Conservation (phyloP, 768 basidiomycete genomes). For the Calocybe gangraenosa region DNA sequence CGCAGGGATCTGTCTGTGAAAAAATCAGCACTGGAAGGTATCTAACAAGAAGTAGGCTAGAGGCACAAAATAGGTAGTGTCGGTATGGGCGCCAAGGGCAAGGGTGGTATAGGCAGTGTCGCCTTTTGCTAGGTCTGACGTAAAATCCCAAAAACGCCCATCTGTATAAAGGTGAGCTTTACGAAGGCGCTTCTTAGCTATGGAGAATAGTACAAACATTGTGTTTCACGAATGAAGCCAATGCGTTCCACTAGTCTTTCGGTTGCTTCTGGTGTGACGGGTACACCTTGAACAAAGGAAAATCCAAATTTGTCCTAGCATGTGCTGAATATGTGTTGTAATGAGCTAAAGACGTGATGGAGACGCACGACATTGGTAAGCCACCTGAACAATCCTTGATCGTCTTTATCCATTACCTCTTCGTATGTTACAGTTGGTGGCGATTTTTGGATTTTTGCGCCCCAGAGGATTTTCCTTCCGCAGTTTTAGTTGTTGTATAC, state of each 20-base stretch:
- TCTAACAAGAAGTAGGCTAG: background rate
- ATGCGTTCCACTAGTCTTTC: conserved; percentile 74
- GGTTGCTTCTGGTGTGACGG: conserved; percentile 77
- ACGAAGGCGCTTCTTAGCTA: background rate
- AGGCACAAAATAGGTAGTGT: conserved; percentile 64
- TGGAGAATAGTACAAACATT: conserved; percentile 28
- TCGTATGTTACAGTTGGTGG: conserved; percentile 74
- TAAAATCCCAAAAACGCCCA: conserved; percentile 97
- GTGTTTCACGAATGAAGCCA: conserved; percentile 85
- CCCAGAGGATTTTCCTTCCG: conserved; percentile 74
- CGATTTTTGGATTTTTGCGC: conserved; percentile 63
- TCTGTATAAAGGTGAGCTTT: conserved; percentile 41
- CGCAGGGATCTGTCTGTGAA: conserved; percentile 82
- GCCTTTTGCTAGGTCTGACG: conserved; percentile 83
- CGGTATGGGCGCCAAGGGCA: conserved; percentile 79
- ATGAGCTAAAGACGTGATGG: background rate
- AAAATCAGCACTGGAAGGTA: conserved; percentile 1
- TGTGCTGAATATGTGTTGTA: conserved; percentile 2
- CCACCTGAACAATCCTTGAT: conserved; percentile 75
- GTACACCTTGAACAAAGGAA: conserved; percentile 80
- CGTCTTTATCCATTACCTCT: conserved; percentile 64
- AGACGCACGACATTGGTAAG: conserved; percentile 68
- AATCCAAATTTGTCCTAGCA: conserved; percentile 82
- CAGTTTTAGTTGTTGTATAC: too few species aligned
- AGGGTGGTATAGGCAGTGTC: conserved; percentile 94